Percentiles rank a stretch among this genome's conserved stretches.
Conservation (phyloP, 805 yeast species). For the Cyberlindnera mrakii region DNA sequence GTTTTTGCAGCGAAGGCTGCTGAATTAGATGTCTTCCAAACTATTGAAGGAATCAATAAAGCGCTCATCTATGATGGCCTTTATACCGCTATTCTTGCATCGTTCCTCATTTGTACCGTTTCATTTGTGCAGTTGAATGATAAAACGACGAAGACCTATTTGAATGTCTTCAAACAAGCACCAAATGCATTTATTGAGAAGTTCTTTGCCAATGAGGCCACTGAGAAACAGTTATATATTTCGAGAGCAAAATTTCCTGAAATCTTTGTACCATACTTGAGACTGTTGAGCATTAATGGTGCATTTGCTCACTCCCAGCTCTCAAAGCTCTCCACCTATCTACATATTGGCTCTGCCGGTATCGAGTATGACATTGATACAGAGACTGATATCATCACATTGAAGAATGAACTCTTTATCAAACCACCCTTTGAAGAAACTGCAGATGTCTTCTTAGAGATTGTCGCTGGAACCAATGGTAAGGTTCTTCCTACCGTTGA, state of each 20-base stretch:
- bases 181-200: conserved; percentile 34
- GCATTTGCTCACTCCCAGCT: conserved; percentile 63
- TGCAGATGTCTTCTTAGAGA: conserved; percentile 34
- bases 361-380: conserved; percentile 39
- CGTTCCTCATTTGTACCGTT: conserved; percentile 28
- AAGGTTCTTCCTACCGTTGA: conserved; percentile 52
- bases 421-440: conserved; percentile 53
- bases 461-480: conserved; percentile 61
- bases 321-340: conserved; percentile 52
- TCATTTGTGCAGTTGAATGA: conserved; percentile 44
- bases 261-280: conserved; percentile 52
- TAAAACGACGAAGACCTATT: conserved; percentile 26
- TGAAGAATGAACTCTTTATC: conserved; percentile 42
- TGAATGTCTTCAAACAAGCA: conserved; percentile 23
- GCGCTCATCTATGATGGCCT: conserved; percentile 43
- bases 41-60: conserved; percentile 35
- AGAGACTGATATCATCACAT: conserved; percentile 45
- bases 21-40: conserved; percentile 39
- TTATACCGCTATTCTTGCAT: conserved; percentile 39
- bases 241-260: conserved; percentile 74
- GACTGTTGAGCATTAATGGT: conserved; percentile 56
- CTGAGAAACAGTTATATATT: conserved; percentile 31
- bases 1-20: conserved; percentile 24
- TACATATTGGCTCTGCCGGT: conserved; percentile 36
- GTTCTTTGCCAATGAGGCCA: conserved; percentile 28